Evolutionary conservation across 2,329 filamentous ascomycete species (phyloP).

Genomic region (Ceratocystis cubensis): DNA sequence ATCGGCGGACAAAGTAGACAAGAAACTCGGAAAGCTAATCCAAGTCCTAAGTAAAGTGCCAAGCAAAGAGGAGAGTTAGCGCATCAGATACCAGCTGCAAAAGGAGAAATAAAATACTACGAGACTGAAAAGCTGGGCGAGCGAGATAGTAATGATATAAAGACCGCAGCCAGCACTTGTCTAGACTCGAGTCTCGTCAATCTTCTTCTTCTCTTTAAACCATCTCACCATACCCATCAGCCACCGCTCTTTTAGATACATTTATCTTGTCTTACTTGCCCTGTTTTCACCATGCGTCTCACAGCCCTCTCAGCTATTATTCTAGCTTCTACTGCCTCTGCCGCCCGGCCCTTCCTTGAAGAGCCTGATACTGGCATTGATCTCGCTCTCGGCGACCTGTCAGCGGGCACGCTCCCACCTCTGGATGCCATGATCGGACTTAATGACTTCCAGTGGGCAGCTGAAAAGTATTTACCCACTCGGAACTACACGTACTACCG

Average conservation of each 20-base stretch:
- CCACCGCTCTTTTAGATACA: neutral
- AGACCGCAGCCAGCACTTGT: neutral
- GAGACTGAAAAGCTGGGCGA: neutral
- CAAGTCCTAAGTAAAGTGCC: too few relatives aligned
- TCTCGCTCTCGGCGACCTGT: constrained; percentile 29
- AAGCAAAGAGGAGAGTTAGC: too few relatives aligned
- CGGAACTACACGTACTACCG: constrained; percentile 38
- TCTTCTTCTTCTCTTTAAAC: neutral
- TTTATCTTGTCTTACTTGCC: neutral
- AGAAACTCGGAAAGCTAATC: neutral
- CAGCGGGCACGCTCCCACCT: constrained; percentile 20
- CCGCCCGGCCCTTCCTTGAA: constrained; percentile 34
- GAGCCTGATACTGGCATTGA: constrained; percentile 37
- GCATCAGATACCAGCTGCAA: too few relatives aligned
- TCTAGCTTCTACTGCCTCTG: constrained; percentile 30
- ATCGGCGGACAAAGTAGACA: neutral
- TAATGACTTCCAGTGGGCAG: constrained; percentile 40
- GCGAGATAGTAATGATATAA: neutral
- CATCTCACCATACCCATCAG: neutral
- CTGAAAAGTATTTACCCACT: constrained; percentile 32
- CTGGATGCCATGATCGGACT: constrained; percentile 31
- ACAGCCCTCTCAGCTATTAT: constrained; percentile 24
- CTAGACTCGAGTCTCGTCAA: neutral
- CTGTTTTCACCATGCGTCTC: constrained; percentile 17
- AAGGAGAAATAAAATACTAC: neutral